These are phyloP conservation scores for Nothophoma quercina DNA, from an alignment of 2,329 filamentous ascomycete genomes.

Conservation along the genomic window DNA sequence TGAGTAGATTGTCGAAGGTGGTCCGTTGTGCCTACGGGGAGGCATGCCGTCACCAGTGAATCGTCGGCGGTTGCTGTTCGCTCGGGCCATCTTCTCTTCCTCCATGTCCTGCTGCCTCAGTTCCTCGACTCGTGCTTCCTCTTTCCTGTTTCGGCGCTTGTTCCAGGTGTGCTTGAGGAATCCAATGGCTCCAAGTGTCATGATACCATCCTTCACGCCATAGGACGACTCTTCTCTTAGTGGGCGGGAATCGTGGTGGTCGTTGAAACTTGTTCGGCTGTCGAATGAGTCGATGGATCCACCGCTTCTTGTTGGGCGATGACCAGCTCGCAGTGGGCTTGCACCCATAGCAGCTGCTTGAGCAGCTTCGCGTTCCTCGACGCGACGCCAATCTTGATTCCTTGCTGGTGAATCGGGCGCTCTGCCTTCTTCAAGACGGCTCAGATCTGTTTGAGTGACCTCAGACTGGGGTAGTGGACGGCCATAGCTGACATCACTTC, in stretches of 20 bases:
- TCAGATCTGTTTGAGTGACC: slow-evolving; percentile 57
- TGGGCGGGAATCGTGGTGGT: slow-evolving; percentile 34
- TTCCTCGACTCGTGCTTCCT: slow-evolving; percentile 67
- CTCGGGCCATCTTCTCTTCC: slow-evolving; percentile 61
- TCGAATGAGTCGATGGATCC: slow-evolving; percentile 52
- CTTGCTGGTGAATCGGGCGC: slow-evolving; percentile 56
- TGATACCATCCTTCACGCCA: slow-evolving; percentile 58
- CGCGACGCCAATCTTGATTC: slow-evolving; percentile 45
- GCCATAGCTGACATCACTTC: slow-evolving; percentile 61
- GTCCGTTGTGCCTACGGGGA: slow-evolving; percentile 37
- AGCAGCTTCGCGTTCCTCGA: slow-evolving; percentile 49
- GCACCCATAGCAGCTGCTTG: slow-evolving; percentile 52
- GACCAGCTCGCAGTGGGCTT: slow-evolving; percentile 54
- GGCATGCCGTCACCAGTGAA: slow-evolving; percentile 72
- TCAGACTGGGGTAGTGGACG: slow-evolving; percentile 59
- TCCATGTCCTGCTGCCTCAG: slow-evolving; percentile 60
- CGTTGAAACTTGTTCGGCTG: slow-evolving; percentile 49
- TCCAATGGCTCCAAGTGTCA: slow-evolving; percentile 50
- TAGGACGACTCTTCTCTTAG: slow-evolving; percentile 38
- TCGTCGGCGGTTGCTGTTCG: slow-evolving; percentile 63
- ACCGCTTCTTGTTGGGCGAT: slow-evolving; percentile 45
- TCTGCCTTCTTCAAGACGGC: slow-evolving; percentile 62
- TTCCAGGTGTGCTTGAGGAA: slow-evolving; percentile 54
- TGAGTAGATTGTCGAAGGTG: slow-evolving; percentile 53
- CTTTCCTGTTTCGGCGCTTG: slow-evolving; percentile 64